Conservation (phyloP, 257 asterid genomes). For the Mitragyna speciosa region DNA sequence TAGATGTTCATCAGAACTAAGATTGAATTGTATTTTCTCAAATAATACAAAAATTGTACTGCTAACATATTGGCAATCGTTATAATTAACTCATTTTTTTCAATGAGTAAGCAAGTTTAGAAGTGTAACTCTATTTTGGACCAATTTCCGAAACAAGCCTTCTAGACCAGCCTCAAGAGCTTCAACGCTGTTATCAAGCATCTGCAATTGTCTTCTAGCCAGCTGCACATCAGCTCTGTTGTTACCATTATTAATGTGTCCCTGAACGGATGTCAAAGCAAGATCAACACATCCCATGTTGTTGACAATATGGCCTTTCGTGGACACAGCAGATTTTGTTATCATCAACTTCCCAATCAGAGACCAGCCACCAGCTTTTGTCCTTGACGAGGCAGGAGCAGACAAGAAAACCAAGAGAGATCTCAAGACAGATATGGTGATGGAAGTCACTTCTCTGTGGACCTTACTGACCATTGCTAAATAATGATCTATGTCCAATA, state of each 20-base stretch:
- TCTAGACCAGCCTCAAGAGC: constrained; percentile 36
- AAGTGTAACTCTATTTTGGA: constrained; percentile 35
- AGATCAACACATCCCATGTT: constrained; percentile 46
- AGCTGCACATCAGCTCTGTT: constrained; percentile 30
- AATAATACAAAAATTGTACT: constrained; percentile 4
- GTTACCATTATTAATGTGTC: constrained; percentile 24
- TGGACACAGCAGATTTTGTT: constrained; percentile 21
- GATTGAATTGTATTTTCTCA: background rate
- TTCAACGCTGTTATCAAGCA: constrained; percentile 28
- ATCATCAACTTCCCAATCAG: constrained; percentile 39
- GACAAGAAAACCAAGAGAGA: constrained; percentile 46
- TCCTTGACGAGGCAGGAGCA: constrained; percentile 37
- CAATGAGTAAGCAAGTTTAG: constrained; percentile 32
- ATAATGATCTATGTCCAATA: too few relatives aligned
- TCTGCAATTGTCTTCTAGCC: constrained; percentile 37
- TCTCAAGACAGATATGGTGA: constrained; percentile 35
- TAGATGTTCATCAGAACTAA: background rate
- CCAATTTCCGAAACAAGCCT: constrained; percentile 33
- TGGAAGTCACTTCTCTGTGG: constrained; percentile 34
- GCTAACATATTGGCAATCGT: background rate
- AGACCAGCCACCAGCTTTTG: constrained; percentile 32
- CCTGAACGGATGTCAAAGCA: constrained; percentile 34
- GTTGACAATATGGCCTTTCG: constrained; percentile 17
- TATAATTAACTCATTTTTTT: background rate
- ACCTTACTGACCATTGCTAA: constrained; percentile 21